These are phyloP conservation scores for Arthrinium phaeospermum DNA, from an alignment of 2,329 filamentous ascomycete genomes.

Conservation along the genomic window DNA sequence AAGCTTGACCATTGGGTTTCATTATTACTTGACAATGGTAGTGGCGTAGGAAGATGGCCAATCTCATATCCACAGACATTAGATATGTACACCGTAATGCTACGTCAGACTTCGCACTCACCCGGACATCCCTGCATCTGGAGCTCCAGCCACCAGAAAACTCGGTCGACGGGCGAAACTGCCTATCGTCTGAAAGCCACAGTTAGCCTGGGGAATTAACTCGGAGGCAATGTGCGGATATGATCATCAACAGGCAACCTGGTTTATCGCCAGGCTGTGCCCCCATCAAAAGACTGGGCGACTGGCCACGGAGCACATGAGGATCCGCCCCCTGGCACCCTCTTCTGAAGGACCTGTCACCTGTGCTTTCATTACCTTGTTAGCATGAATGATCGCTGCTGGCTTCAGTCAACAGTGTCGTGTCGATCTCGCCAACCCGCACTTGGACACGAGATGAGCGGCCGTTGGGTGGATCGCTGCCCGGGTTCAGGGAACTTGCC, in stretches of 20 bases:
- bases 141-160: not conserved
- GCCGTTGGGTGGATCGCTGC: not conserved
- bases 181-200: not conserved
- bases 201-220: conserved; percentile 1
- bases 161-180: not conserved
- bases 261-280: not conserved
- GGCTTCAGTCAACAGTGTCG: not conserved
- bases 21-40: conserved; percentile 3
- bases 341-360: not conserved
- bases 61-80: not conserved
- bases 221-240: conserved; percentile 5
- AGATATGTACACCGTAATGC: conserved; percentile 20
- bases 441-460: not conserved
- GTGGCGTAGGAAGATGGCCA: not conserved
- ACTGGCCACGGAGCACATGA: not conserved
- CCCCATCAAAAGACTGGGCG: not conserved
- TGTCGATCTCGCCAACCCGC: conserved; percentile 8
- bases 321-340: not conserved
- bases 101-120: conserved; percentile 14
- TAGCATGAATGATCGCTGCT: conserved; percentile 20
- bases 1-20: not conserved
- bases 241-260: conserved; percentile 5
- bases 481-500: not conserved
- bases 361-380: not conserved
- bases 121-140: not conserved